Percentiles rank a stretch among this genome's conserved stretches.
These are phyloP conservation scores for Colletotrichum shisoi DNA, from an alignment of 2,329 filamentous ascomycete species.

Conservation along the genomic window DNA sequence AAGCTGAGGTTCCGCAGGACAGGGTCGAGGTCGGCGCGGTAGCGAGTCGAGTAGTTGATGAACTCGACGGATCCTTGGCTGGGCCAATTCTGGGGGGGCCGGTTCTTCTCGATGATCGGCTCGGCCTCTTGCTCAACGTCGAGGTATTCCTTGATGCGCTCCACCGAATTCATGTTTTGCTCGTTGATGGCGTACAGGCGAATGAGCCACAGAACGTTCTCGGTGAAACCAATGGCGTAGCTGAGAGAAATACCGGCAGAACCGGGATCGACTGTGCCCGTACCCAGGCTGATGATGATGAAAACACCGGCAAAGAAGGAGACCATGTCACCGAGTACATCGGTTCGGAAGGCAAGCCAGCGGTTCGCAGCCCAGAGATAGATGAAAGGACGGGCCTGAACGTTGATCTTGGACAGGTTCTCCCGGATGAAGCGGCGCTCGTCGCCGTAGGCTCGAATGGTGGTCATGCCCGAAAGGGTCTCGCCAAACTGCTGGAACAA, in stretches of 20 bases:
- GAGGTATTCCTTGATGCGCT: slow-evolving; percentile 96
- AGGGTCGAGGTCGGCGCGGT: slow-evolving; percentile 84
- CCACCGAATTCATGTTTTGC: slow-evolving; percentile 99
- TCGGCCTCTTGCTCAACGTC: slow-evolving; percentile 93
- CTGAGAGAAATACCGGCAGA: slow-evolving; percentile 92
- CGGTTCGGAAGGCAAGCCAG: slow-evolving; percentile 93
- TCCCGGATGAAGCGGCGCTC: slow-evolving; percentile 92
- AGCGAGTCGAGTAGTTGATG: slow-evolving; percentile 85
- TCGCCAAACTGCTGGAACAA: slow-evolving; percentile 98
- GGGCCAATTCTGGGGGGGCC: slow-evolving; percentile 84
- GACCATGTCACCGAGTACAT: slow-evolving; percentile 88
- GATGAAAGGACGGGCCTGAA: slow-evolving; percentile 90
- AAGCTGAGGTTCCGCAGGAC: slow-evolving; percentile 86
- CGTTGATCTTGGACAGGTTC: slow-evolving; percentile 87
- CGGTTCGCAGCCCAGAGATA: slow-evolving; percentile 96
- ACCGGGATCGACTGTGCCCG: slow-evolving; percentile 75
- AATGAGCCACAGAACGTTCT: slow-evolving; percentile 96
- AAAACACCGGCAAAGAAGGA: slow-evolving; percentile 94
- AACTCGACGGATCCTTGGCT: slow-evolving; percentile 87
- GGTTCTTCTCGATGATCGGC: slow-evolving; percentile 77
- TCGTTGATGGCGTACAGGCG: slow-evolving; percentile 93
- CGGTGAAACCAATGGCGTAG: slow-evolving; percentile 95
- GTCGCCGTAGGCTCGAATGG: slow-evolving; percentile 94
- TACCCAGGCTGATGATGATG: slow-evolving; percentile 82
- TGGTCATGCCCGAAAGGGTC: slow-evolving; percentile 92